Percentiles rank a stretch among this genome's conserved stretches.
phyloP scores from a whole-genome alignment of 495 filamentous ascomycete species.

The Penicilliopsis zonata region DNA sequence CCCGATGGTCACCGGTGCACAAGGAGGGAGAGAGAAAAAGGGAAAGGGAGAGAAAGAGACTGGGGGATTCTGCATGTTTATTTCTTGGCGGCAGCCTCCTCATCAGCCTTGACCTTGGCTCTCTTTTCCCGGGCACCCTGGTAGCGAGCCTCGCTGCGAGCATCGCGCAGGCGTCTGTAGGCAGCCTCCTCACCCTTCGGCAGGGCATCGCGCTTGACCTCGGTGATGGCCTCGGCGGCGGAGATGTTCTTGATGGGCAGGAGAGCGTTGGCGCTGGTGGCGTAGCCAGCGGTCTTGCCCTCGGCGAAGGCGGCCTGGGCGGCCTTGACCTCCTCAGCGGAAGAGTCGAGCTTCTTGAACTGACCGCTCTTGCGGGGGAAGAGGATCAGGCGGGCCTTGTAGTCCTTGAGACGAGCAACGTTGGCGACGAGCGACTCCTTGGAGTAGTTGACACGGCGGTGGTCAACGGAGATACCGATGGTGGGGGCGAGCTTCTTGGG shows the following conservation, averaged over 20 bases:
- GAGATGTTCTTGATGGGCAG: constrained; percentile 62
- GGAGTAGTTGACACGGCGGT: constrained; percentile 91
- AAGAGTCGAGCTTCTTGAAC: constrained; percentile 80
- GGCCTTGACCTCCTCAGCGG: constrained; percentile 70
- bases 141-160: constrained; percentile 72
- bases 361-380: constrained; percentile 93
- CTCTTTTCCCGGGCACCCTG: constrained; percentile 85
- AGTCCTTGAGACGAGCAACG: constrained; percentile 91
- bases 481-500: constrained; percentile 87
- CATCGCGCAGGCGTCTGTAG: constrained; percentile 74
- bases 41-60: too few relatives aligned
- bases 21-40: too few relatives aligned
- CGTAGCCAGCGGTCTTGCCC: constrained; percentile 42
- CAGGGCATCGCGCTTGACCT: constrained; percentile 73
- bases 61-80: constrained; percentile 44
- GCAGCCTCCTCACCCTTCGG: constrained; percentile 70
- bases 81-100: constrained; percentile 81
- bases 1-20: constrained; percentile 36
- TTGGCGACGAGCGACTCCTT: constrained; percentile 87
- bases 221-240: constrained; percentile 46
- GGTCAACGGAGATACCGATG: constrained; percentile 93
- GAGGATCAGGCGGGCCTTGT: constrained; percentile 87
- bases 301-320: constrained; percentile 44
- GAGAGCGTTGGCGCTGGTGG: constrained; percentile 39
- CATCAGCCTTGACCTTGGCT: constrained; percentile 81